Conservation (phyloP, 441 rosid genomes). For the Brassica hybrid region DNA sequence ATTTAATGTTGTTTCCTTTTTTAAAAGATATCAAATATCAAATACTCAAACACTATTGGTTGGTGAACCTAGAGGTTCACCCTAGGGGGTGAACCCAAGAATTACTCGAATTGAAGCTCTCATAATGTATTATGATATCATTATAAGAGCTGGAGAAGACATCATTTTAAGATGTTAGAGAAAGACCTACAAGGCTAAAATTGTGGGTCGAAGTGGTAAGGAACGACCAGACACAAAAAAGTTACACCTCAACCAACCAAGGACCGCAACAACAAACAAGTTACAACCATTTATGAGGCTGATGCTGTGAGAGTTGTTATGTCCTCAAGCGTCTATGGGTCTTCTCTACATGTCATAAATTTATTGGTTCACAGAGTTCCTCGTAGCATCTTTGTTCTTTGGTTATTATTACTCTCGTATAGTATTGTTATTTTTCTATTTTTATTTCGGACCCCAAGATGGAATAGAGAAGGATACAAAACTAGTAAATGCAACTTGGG, state of each 20-base stretch:
- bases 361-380: conserved; percentile 14
- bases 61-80: no score
- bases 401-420: not conserved
- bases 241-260: not conserved
- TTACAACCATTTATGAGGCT: conserved; percentile 32
- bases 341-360: conserved; percentile 2
- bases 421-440: not conserved
- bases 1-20: no score
- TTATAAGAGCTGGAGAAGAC: no score
- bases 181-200: not conserved
- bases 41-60: no score
- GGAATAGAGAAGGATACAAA: conserved; percentile 24
- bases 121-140: not conserved
- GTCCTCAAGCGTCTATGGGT: conserved; percentile 17
- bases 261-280: conserved; percentile 20
- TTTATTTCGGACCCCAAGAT: conserved; percentile 20
- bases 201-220: not conserved
- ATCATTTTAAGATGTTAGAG: not conserved
- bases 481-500: conserved; percentile 28
- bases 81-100: no score
- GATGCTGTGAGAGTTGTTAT: conserved; percentile 8
- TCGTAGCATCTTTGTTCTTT: conserved; percentile 27
- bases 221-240: not conserved
- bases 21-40: no score
- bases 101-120: no score